Conservation (phyloP, 164 flowering plant genomes). For the Amborella trichopoda region DNA sequence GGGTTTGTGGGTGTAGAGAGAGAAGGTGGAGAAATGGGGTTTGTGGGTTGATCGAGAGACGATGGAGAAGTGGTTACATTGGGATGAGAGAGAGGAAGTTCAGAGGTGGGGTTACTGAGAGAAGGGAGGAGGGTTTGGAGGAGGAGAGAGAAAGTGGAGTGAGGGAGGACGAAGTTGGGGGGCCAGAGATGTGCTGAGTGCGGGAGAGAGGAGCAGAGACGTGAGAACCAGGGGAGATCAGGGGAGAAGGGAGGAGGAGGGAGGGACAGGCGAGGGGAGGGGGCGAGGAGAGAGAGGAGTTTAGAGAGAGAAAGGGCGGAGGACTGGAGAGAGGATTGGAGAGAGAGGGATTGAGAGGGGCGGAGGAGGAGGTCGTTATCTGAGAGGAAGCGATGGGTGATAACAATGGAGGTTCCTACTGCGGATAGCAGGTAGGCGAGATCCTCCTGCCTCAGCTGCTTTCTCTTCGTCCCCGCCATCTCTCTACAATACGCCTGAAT, state of each 20-base stretch:
- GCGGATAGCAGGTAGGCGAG: conserved; percentile 15
- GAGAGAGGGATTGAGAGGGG: conserved; percentile 49
- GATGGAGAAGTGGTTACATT: neutral
- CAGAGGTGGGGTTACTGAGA: conserved; percentile 4
- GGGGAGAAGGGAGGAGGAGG: conserved; percentile 6
- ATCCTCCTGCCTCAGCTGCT: neutral
- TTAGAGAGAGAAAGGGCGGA: conserved; percentile 25
- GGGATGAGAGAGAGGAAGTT: neutral
- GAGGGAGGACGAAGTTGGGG: conserved; percentile 44
- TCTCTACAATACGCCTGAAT: neutral
- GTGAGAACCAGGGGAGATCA: conserved; percentile 32
- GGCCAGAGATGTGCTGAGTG: conserved; percentile 33
- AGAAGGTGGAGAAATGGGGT: neutral
- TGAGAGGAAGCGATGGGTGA: conserved; percentile 36
- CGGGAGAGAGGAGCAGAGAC: conserved; percentile 25
- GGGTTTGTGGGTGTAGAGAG: neutral
- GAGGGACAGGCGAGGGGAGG: conserved; percentile 4
- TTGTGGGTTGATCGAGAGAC: neutral
- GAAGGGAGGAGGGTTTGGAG: conserved; percentile 28
- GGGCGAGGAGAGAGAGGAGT: conserved; percentile 24
- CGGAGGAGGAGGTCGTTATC: conserved; percentile 44
- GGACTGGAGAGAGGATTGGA: conserved; percentile 41
- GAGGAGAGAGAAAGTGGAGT: conserved; percentile 39
- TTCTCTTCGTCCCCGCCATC: neutral
- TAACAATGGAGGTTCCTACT: conserved; percentile 24